These are phyloP conservation scores for Pneumocystis sp. DNA, from an alignment of 1,139 yeast species.

Conservation along the genomic window DNA sequence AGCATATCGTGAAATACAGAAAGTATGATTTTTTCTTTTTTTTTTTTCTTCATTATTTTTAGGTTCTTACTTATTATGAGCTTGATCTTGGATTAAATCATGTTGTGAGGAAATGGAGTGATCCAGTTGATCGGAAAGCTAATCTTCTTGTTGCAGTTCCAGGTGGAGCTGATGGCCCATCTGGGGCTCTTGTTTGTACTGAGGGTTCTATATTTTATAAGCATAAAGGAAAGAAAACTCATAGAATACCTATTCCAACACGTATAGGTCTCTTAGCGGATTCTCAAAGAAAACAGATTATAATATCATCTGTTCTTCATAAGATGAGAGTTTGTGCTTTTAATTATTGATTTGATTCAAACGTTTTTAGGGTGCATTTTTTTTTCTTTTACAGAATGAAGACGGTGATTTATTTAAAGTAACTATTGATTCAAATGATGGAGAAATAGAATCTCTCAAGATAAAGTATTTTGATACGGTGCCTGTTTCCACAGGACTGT, in stretches of 20 bases:
- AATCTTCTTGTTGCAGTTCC: constrained; percentile 34
- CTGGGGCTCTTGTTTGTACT: constrained; percentile 43
- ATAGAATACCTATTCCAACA: constrained; percentile 39
- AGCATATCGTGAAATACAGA: constrained; percentile 17
- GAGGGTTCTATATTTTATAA: constrained; percentile 34
- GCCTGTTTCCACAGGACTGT: constrained; percentile 40
- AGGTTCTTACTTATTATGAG: constrained; percentile 49
- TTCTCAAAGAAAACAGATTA: constrained; percentile 22
- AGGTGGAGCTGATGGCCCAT: constrained; percentile 44
- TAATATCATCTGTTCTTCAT: constrained; percentile 50
- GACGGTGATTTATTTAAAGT: constrained; percentile 69
- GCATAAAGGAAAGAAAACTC: constrained; percentile 25
- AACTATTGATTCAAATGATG: constrained; percentile 34
- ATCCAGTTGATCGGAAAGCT: constrained; percentile 29
- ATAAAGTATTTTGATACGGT: constrained; percentile 68
- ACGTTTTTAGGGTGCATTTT: constrained; percentile 31
- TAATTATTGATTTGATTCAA: neutral
- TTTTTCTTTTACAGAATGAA: constrained; percentile 56
- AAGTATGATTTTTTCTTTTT: constrained; percentile 3
- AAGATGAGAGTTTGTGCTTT: constrained; percentile 30
- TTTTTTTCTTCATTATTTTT: constrained; percentile 13
- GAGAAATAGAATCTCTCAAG: constrained; percentile 25
- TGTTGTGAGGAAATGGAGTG: constrained; percentile 39
- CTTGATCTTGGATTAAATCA: constrained; percentile 76
- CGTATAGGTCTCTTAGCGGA: constrained; percentile 23